Evolutionary conservation across 306 rosid genomes (phyloP), one percentile per base, ranked within the genome.

Genomic region (Ceratonia siliqua): DNA sequence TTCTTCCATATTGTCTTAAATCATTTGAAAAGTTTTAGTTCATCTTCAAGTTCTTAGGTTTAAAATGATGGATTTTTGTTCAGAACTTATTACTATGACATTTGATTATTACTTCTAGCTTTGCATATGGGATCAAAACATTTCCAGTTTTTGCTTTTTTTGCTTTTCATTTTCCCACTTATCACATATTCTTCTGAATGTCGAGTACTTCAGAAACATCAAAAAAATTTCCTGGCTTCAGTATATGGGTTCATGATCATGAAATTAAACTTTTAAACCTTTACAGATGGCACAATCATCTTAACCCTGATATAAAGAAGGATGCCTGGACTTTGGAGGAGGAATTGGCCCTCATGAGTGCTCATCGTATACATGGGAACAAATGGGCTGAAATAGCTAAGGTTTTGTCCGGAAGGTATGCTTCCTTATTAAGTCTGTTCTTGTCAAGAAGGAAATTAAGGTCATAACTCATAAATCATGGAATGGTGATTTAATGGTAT

Each of bases 331-430:
- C 96, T 2, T 72, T 83, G 78, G 96, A 87, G 38, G 99, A 94
- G 89, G 99, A 94, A 83, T 63, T 86, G 70, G 88, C 92, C 54
- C 84, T 94, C 55, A 94, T 94, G 96, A 81, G 87, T 73, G 97
- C 98, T 78, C 99, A 94, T 85, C 89, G 36, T 68, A 50, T 62
- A 12, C 83, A 90, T 80, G 99, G 98, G 83, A 94, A 94, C 81
- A 92, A 89, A 84, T 94, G 99, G 99, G 99, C 99, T 64, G 96
- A 94, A 86, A 94, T 94, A 66, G 99, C 99, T 22, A 90, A 84
- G 90, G 93, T 86, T 61, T 82, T 94, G 58, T 90, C 90, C 21
- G 99, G 99, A 92, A 94, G 99, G 98, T 94, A 77, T 54, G 76
- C 61, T 54, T 82, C 78, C 63, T 77, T 48, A 50, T 78, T 72